Evolutionary conservation across 164 flowering plant species (phyloP).

Genomic region (Nymphaea colorata): DNA sequence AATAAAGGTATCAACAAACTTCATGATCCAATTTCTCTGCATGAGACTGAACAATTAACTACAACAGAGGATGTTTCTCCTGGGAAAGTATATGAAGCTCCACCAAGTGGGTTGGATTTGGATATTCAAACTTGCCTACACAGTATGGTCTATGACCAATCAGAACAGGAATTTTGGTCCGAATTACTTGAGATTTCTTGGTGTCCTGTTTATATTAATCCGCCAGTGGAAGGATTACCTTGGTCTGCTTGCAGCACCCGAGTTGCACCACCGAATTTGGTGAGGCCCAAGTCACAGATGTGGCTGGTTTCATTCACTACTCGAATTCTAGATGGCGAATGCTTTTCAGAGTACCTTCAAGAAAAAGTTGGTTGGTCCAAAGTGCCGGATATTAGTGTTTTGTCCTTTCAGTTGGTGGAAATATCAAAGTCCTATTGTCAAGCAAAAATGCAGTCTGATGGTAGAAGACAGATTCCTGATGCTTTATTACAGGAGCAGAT

Average conservation of each 20-base stretch:
- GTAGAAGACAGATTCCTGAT: slow-evolving; percentile 24
- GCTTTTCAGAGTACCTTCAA: slow-evolving; percentile 39
- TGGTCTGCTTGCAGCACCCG: slow-evolving; percentile 38
- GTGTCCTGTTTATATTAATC: slow-evolving; percentile 69
- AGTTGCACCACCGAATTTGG: slow-evolving; percentile 54
- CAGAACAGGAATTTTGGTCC: slow-evolving; percentile 67
- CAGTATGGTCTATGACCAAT: slow-evolving; percentile 24
- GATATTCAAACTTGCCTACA: slow-evolving; percentile 26
- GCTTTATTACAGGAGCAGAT: slow-evolving; percentile 45
- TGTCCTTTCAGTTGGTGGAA: slow-evolving; percentile 30
- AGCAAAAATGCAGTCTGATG: slow-evolving; percentile 11
- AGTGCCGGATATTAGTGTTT: slow-evolving; percentile 23
- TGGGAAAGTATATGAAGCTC: slow-evolving; percentile 5
- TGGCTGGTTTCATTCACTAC: slow-evolving; percentile 64
- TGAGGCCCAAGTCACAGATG: slow-evolving; percentile 80
- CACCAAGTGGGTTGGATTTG: slow-evolving; percentile 13
- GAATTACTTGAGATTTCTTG: slow-evolving; percentile 59
- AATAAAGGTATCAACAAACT: slow-evolving; percentile 6
- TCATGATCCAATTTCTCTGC: background rate
- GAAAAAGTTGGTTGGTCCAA: slow-evolving; percentile 78
- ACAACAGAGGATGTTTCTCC: slow-evolving; percentile 7
- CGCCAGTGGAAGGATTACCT: slow-evolving; percentile 72
- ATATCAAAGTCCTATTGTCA: too few species aligned
- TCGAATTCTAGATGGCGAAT: slow-evolving; percentile 73
- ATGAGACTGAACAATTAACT: background rate